phyloP scores from a whole-genome alignment of 2,329 filamentous ascomycete genomes.

The Tricladium varicosporioides region DNA sequence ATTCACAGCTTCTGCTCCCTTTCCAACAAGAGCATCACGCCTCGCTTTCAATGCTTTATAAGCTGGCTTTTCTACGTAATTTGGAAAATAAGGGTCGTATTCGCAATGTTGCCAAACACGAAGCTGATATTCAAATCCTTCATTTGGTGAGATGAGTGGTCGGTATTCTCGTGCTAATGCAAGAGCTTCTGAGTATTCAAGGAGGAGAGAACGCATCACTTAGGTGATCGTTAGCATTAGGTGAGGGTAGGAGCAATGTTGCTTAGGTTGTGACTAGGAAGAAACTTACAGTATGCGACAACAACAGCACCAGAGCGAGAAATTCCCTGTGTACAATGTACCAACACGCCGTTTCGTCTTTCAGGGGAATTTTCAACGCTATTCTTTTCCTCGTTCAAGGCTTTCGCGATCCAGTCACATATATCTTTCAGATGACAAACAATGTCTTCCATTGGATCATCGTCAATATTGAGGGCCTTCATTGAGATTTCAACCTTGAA shows the following conservation, averaged over 20 bases:
- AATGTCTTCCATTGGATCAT: constrained; percentile 25
- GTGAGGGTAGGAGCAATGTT: neutral
- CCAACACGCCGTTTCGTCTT: constrained; percentile 13
- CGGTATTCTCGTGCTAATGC: constrained; percentile 18
- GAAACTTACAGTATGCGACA: constrained; percentile 24
- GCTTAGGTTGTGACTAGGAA: too few relatives aligned
- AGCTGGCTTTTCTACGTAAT: constrained; percentile 7
- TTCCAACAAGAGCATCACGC: constrained; percentile 7
- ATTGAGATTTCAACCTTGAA: neutral
- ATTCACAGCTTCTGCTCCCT: constrained; percentile 9
- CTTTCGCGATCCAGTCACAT: constrained; percentile 25
- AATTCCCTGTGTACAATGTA: constrained; percentile 28
- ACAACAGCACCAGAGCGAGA: constrained; percentile 25
- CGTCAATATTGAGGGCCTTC: constrained; percentile 23
- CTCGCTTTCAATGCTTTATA: constrained; percentile 13
- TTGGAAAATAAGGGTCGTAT: neutral
- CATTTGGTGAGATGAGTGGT: constrained; percentile 21
- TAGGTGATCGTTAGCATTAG: neutral
- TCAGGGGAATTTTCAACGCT: neutral
- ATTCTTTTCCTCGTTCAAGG: neutral
- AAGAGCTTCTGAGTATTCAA: constrained; percentile 20
- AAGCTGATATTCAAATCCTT: constrained; percentile 24
- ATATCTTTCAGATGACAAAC: constrained; percentile 18
- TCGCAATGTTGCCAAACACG: constrained; percentile 17
- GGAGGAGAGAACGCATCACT: constrained; percentile 24